A percentile compares a stretch with the other conserved stretches of the same genome.
Evolutionary conservation across 2,329 filamentous ascomycete genomes (phyloP).

Genomic region (Calonectria fujianensis): DNA sequence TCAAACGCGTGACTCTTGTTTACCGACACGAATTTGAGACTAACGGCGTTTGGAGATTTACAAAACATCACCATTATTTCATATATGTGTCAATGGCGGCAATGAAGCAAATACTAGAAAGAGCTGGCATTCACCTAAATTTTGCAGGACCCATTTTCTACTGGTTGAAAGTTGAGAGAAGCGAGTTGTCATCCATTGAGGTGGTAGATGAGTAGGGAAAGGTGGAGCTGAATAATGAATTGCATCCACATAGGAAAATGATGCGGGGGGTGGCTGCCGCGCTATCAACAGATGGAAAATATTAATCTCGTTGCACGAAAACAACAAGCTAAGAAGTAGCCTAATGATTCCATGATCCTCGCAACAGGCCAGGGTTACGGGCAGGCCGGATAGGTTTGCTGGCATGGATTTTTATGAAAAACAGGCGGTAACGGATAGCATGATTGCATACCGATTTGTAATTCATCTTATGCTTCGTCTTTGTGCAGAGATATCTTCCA

Average conservation of each 20-base stretch:
- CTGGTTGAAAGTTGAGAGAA: not conserved
- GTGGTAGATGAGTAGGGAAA: not conserved
- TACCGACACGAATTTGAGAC: not conserved
- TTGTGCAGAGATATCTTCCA: not conserved
- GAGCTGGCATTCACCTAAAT: not conserved
- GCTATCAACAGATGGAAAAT: not conserved
- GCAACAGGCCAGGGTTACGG: not conserved
- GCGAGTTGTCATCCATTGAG: not conserved
- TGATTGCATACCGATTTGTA: not conserved
- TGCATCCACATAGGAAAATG: not conserved
- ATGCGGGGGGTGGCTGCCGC: not conserved
- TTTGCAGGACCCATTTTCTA: not conserved
- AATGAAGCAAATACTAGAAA: not conserved
- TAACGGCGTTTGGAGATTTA: not conserved
- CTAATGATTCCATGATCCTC: no score
- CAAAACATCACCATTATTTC: not conserved
- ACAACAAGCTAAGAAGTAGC: not conserved
- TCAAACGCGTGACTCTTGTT: not conserved
- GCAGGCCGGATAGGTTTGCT: not conserved
- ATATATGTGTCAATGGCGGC: not conserved
- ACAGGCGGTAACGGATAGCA: not conserved
- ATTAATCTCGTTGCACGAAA: not conserved
- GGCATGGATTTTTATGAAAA: not conserved
- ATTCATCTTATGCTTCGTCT: not conserved
- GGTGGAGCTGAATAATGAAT: no score